Conservation (phyloP, 1,139 yeast genomes). For the Zygoascus meyerae region DNA sequence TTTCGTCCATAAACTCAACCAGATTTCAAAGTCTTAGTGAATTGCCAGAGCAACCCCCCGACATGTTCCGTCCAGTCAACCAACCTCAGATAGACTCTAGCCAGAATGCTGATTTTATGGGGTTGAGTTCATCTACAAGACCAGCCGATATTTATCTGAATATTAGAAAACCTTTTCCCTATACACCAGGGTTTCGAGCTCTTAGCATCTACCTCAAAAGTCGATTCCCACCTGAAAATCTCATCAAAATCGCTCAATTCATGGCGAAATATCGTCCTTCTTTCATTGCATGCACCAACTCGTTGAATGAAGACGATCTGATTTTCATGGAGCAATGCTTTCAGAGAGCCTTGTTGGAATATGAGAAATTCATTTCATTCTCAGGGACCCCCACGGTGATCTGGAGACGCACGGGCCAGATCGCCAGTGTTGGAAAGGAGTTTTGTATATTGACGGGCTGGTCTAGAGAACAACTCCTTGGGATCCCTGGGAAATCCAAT, state of each 20-base stretch:
- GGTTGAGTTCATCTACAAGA: constrained; percentile 25
- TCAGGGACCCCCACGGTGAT: constrained; percentile 93
- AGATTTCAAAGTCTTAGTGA: too few species aligned
- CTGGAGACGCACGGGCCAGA: constrained; percentile 94
- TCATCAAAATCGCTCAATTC: constrained; percentile 78
- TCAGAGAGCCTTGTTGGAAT: constrained; percentile 83
- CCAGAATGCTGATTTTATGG: neutral
- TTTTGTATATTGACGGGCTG: constrained; percentile 89
- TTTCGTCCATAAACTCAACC: neutral
- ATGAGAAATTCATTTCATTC: constrained; percentile 73
- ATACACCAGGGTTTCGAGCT: constrained; percentile 86
- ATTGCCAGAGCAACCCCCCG: too few species aligned
- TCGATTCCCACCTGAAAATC: constrained; percentile 62
- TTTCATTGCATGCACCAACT: constrained; percentile 86
- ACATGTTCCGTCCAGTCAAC: neutral
- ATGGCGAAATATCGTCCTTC: constrained; percentile 90
- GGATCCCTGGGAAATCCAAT: constrained; percentile 18
- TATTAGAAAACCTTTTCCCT: constrained; percentile 71
- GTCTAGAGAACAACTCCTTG: constrained; percentile 61
- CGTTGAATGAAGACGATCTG: constrained; percentile 81
- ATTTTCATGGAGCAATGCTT: constrained; percentile 95
- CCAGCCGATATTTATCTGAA: constrained; percentile 78
- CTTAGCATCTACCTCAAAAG: constrained; percentile 66
- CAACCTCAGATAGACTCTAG: neutral
- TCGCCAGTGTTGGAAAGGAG: constrained; percentile 90